Base-by-base conservation (phyloP, 2,329 filamentous ascomycete species). In the Colletotrichum melonis region DNA sequence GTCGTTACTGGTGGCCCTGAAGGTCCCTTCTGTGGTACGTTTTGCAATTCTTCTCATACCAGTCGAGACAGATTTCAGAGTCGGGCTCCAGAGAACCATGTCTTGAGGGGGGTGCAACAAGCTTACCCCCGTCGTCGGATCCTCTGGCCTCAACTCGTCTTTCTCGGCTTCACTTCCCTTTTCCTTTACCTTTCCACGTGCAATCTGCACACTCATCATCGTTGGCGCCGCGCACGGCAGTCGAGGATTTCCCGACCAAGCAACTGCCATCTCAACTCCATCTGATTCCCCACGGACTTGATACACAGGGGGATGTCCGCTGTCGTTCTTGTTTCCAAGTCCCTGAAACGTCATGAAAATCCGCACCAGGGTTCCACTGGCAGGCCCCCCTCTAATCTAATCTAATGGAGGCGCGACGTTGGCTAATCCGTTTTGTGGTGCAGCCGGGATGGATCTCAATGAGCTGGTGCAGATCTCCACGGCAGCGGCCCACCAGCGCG, bases 1-100 rank as follows among this genome's bases (percentile, higher is more conserved):
- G 78, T 85, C 32, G 69, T 86, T 46, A 82, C 84, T 11, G 84
- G 84, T 22, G 79, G 74, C 16, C 52, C 74, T 7, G 74, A 76
- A 24, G 79, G 79, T 1, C 78, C 79, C 8, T 84, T 85, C 71
- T 84, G 80, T 56, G 83, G 83, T 83, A 75, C 66, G 80, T 77
- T 35, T 32, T 12, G 32, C 22, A 38, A 16, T 22, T 38, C 38
- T 63, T 22, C 22, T 14, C 26, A 24, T 38, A 22, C 19, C 62
- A n/a, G 30, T 16, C 46, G 14, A 22, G 26, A 28, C 14, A 46
- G 26, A 28, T 24, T 28, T 46, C 38, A 30, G 19, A 46, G 30
- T 16, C n/a, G 19, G 30, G n/a, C 30, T 11, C 46, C 19, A 5
- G 32, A 19, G 14, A 38, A 12, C 12, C 22, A 14, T 55, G 46